Evolutionary conservation across 2,329 filamentous ascomycete species (phyloP).

Genomic region (Aspergillus uvarum): DNA sequence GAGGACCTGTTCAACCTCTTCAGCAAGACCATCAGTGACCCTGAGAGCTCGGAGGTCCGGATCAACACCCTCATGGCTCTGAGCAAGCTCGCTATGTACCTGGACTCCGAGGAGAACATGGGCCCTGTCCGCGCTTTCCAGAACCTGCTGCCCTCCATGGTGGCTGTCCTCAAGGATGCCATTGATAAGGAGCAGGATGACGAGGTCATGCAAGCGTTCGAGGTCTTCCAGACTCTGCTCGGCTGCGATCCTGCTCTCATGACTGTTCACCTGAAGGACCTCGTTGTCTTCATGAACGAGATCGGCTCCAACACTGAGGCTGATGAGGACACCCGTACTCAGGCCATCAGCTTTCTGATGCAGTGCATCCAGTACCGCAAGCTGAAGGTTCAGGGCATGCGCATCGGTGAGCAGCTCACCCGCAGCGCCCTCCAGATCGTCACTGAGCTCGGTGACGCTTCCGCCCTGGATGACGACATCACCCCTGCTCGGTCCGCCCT

Average conservation of each 20-base stretch:
- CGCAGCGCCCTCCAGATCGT: conserved; percentile 84
- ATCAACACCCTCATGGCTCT: conserved; percentile 92
- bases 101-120: conserved; percentile 83
- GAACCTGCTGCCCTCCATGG: conserved; percentile 80
- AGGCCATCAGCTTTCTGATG: conserved; percentile 91
- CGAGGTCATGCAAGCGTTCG: conserved; percentile 84
- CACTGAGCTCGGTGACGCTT: conserved; percentile 73
- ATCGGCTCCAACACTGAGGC: conserved; percentile 73
- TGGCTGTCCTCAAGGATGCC: conserved; percentile 80
- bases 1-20: conserved; percentile 79
- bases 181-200: conserved; percentile 82
- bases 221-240: conserved; percentile 94
- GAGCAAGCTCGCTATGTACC: conserved; percentile 79
- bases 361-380: conserved; percentile 89
- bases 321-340: conserved; percentile 81
- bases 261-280: conserved; percentile 80
- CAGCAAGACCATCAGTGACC: conserved; percentile 81
- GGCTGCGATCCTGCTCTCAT: conserved; percentile 84
- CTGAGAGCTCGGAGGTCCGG: conserved; percentile 86
- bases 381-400: conserved; percentile 90
- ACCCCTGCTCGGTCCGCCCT: conserved; percentile 83
- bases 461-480: conserved; percentile 75
- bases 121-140: conserved; percentile 73
- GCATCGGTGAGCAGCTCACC: conserved; percentile 82
- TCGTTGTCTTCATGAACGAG: conserved; percentile 92